A percentile compares a stretch with the other conserved stretches of the same genome.
These are phyloP conservation scores for Claviceps pazoutovae DNA, from an alignment of 2,329 filamentous ascomycete species.

Conservation along the genomic window DNA sequence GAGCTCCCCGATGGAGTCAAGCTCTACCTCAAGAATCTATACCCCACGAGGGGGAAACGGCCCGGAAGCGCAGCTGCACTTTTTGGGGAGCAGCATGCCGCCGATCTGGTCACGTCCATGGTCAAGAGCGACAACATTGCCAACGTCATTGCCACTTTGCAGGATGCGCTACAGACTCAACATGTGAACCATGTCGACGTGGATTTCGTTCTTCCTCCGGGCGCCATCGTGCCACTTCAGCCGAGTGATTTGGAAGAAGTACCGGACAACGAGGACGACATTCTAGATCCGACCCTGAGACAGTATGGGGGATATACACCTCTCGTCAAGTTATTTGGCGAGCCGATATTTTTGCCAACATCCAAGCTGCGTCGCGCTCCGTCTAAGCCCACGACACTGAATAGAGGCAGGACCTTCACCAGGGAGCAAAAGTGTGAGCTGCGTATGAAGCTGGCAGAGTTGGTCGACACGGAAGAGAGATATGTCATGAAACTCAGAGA, in stretches of 20 bases:
- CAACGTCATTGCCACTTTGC: conserved; percentile 59
- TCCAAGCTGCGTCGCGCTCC: conserved; percentile 72
- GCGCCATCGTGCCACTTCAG: conserved; percentile 54
- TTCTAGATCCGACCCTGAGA: conserved; percentile 47
- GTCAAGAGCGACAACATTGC: conserved; percentile 62
- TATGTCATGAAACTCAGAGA: conserved; percentile 84
- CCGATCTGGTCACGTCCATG: conserved; percentile 77
- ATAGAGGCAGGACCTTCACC: conserved; percentile 62
- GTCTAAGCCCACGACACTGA: conserved; percentile 70
- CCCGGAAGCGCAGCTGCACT: conserved; percentile 53
- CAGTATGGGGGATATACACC: conserved; percentile 69
- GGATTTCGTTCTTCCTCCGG: conserved; percentile 72
- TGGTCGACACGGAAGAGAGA: conserved; percentile 85
- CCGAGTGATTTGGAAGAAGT: conserved; percentile 45
- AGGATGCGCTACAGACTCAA: conserved; percentile 65
- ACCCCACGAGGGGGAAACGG: conserved; percentile 39
- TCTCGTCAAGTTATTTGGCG: conserved; percentile 66
- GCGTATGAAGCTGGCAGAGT: conserved; percentile 75
- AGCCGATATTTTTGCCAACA: conserved; percentile 76
- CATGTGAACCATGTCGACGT: conserved; percentile 75
- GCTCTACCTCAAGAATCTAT: conserved; percentile 48
- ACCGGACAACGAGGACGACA: conserved; percentile 49
- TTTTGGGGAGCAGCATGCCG: conserved; percentile 86
- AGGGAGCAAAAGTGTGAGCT: conserved; percentile 73
- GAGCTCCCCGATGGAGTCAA: conserved; percentile 72